These are phyloP conservation scores for Aureobasidium pullulans DNA, from an alignment of 2,329 filamentous ascomycete species.

Conservation along the genomic window DNA sequence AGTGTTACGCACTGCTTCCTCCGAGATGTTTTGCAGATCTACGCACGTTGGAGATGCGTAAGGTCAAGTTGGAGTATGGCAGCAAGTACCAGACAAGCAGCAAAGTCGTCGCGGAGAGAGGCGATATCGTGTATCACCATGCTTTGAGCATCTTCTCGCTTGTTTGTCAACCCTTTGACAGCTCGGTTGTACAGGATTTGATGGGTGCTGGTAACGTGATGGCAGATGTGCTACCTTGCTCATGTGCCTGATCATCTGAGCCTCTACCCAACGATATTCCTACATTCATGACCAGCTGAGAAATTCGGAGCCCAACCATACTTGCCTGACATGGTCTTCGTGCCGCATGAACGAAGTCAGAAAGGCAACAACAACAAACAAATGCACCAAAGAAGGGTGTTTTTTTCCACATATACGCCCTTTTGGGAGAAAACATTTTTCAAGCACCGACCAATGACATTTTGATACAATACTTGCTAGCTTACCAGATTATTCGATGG, in stretches of 20 bases:
- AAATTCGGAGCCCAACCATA: not conserved
- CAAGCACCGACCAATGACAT: no score
- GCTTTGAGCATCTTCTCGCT: not conserved
- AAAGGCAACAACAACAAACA: not conserved
- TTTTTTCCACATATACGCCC: not conserved
- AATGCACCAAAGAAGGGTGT: not conserved
- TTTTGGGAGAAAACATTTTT: not conserved
- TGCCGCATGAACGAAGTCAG: not conserved
- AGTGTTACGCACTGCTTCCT: not conserved
- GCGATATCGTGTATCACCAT: no score
- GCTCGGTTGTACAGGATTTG: not conserved
- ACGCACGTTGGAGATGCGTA: not conserved
- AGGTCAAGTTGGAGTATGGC: not conserved
- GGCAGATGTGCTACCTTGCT: not conserved
- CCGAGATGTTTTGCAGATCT: not conserved
- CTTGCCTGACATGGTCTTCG: not conserved
- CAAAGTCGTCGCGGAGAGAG: not conserved
- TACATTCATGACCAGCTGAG: not conserved
- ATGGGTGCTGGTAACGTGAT: not conserved
- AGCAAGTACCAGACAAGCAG: no score
- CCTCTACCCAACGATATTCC: not conserved
- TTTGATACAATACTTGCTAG: not conserved
- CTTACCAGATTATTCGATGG: not conserved
- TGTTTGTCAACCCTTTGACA: conserved; percentile 5
- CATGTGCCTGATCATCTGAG: conserved; percentile 2